Evolutionary conservation across 2,329 filamentous ascomycete genomes (phyloP).

Genomic region (Pseudogymnoascus sp.): DNA sequence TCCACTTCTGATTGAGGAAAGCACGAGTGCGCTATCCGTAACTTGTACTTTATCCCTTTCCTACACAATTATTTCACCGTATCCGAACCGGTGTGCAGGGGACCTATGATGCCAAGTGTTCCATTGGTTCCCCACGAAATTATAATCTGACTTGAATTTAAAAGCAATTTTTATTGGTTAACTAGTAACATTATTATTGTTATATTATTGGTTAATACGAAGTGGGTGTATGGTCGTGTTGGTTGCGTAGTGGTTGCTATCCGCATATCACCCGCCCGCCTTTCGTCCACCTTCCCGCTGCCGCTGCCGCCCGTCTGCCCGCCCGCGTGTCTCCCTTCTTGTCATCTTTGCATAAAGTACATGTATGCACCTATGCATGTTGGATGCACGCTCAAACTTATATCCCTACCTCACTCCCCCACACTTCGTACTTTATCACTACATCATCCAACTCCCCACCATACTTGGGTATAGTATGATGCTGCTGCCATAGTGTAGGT

Average conservation of each 20-base stretch:
- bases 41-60: no score
- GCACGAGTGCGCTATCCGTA: no score
- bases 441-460: neutral
- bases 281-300: neutral
- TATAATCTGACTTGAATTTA: neutral
- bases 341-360: neutral
- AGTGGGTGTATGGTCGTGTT: neutral
- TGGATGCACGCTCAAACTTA: neutral
- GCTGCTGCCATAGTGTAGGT: neutral
- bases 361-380: neutral
- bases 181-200: neutral
- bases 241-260: no score
- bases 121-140: neutral
- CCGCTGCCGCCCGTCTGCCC: neutral
- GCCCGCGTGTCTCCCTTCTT: neutral
- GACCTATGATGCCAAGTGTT: neutral
- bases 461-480: neutral
- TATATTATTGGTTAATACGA: neutral
- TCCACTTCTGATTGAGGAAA: no score
- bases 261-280: neutral
- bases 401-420: slow-evolving; percentile 2
- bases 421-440: neutral
- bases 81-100: neutral
- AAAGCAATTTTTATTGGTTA: no score
- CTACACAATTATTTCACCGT: no score